phyloP scores from a whole-genome alignment of 2,329 filamentous ascomycete species.

The Fusarium graminum region DNA sequence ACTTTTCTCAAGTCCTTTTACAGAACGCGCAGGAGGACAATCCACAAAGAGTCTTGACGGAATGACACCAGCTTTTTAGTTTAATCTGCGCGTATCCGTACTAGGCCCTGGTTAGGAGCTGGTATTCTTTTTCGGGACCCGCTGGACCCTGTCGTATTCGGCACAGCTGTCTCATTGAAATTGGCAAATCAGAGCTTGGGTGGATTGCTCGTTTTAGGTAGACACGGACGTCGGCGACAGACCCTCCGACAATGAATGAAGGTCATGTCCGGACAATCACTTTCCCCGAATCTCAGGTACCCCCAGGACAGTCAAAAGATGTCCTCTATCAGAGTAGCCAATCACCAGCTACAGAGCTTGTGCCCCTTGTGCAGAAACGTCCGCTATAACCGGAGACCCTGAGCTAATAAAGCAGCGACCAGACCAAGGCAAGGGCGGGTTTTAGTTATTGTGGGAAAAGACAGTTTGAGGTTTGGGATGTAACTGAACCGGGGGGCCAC shows the following conservation, averaged over 20 bases:
- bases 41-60: constrained; percentile 20
- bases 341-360: constrained; percentile 20
- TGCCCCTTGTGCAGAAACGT: constrained; percentile 12
- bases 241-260: constrained; percentile 16
- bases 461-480: constrained; percentile 40
- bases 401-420: background rate
- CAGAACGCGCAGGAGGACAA: constrained; percentile 5
- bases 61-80: constrained; percentile 37
- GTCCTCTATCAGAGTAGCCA: constrained; percentile 6
- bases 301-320: background rate
- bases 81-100: constrained; percentile 23
- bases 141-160: constrained; percentile 37
- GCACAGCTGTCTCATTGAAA: constrained; percentile 3
- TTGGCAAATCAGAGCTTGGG: constrained; percentile 25
- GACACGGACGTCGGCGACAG: constrained; percentile 17
- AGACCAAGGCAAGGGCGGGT: constrained; percentile 1
- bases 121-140: constrained; percentile 17
- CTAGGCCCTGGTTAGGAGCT: constrained; percentile 21
- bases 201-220: constrained; percentile 5
- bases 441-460: constrained; percentile 36
- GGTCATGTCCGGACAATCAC: constrained; percentile 29
- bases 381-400: background rate
- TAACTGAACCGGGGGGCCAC: constrained; percentile 16
- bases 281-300: constrained; percentile 9
- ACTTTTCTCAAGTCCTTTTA: constrained; percentile 9